Conservation (phyloP, 129 eudicot species). For the Lactuca sativa region DNA sequence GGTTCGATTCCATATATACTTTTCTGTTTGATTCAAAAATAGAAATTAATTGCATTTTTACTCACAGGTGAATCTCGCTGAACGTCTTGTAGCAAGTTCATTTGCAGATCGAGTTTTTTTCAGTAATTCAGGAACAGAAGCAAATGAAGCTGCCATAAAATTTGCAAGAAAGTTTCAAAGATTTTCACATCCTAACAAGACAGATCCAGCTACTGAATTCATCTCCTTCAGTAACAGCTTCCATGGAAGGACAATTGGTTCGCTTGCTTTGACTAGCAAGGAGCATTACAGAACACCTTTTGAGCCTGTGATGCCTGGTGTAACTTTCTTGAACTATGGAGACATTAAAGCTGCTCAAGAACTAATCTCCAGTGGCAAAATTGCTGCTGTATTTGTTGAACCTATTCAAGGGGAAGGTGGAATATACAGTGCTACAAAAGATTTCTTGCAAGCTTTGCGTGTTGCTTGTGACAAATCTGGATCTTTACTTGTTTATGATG, state of each 20-base stretch:
- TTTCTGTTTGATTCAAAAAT: background rate
- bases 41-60: background rate
- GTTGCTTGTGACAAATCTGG: conserved; percentile 73
- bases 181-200: conserved; percentile 40
- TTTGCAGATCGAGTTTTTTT: conserved; percentile 92
- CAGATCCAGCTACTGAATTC: conserved; percentile 58
- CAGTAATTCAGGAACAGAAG: conserved; percentile 87
- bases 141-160: conserved; percentile 90
- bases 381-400: conserved; percentile 92
- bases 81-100: conserved; percentile 66
- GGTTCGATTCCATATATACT: conserved; percentile 31
- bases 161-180: conserved; percentile 84
- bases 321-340: conserved; percentile 72
- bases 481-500: conserved; percentile 71
- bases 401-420: conserved; percentile 98
- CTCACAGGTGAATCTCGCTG: conserved; percentile 76
- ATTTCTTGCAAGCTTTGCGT: conserved; percentile 68
- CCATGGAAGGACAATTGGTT: conserved; percentile 92
- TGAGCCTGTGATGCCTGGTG: conserved; percentile 93
- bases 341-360: conserved; percentile 54
- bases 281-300: conserved; percentile 86
- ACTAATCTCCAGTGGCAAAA: conserved; percentile 56
- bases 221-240: conserved; percentile 76
- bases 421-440: conserved; percentile 71
- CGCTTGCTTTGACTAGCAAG: conserved; percentile 91